Evolutionary conservation across 1,139 yeast species (phyloP).

Genomic region (Saccharomyces hybrid): DNA sequence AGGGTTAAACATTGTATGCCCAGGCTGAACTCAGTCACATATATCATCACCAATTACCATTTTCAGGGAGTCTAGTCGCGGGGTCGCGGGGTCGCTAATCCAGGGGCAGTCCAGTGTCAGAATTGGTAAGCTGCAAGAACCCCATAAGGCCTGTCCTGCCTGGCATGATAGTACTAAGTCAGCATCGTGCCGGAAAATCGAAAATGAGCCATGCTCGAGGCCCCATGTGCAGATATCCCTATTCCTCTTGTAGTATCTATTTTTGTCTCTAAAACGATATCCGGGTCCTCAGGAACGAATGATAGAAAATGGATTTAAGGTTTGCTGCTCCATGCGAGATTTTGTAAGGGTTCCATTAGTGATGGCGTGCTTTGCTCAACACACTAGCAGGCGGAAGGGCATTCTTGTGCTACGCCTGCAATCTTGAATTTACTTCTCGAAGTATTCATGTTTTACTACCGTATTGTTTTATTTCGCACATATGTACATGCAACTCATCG

Average conservation of each 20-base stretch:
- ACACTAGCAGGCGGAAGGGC: too few species aligned
- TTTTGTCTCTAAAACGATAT: background rate
- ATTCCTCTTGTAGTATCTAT: background rate
- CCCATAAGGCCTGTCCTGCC: background rate
- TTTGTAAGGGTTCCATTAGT: background rate
- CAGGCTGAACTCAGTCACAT: background rate
- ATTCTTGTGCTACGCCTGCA: background rate
- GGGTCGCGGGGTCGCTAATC: conserved; percentile 1
- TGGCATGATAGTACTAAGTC: background rate
- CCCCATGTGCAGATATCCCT: background rate
- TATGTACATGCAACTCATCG: background rate
- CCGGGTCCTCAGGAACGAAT: background rate
- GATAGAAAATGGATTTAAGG: background rate
- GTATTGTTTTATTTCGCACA: background rate
- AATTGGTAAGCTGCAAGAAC: background rate
- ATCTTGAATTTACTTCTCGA: background rate
- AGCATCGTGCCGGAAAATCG: background rate
- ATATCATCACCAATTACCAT: background rate
- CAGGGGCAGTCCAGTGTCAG: background rate
- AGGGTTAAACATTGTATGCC: background rate
- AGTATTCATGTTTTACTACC: background rate
- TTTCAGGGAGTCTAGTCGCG: background rate
- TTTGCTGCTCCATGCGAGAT: background rate
- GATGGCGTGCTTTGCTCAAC: background rate
- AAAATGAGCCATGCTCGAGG: background rate